These are phyloP conservation scores for Tremella mesenterica DNA, from an alignment of 768 basidiomycete species.

Conservation along the genomic window DNA sequence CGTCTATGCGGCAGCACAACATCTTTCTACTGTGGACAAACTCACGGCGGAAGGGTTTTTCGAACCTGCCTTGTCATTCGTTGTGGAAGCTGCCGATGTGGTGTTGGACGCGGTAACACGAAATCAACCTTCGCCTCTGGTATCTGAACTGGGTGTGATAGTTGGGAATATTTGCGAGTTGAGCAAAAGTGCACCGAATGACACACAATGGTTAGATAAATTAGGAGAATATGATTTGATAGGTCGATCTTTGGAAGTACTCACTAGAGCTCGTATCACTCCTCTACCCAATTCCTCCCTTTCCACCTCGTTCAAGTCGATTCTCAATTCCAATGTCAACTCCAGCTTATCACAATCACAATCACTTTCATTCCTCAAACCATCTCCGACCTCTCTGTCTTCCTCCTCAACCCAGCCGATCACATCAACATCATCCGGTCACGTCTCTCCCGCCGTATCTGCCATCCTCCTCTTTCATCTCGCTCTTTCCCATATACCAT, in stretches of 20 bases:
- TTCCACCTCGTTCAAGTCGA: too few relatives aligned
- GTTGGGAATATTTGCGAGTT: slow-evolving; percentile 29
- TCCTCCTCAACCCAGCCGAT: background rate
- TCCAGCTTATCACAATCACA: too few relatives aligned
- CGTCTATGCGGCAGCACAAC: slow-evolving; percentile 66
- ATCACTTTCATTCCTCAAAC: too few relatives aligned
- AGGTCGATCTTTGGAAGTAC: slow-evolving; percentile 62
- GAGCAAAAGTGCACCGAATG: slow-evolving; percentile 3
- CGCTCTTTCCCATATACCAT: slow-evolving; percentile 64
- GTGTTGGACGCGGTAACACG: slow-evolving; percentile 21
- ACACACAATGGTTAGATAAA: slow-evolving; percentile 65
- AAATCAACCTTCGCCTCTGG: background rate
- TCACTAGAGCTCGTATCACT: slow-evolving; percentile 54
- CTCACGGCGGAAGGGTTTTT: slow-evolving; percentile 56
- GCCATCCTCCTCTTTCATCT: slow-evolving; percentile 80
- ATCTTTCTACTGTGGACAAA: slow-evolving; percentile 23
- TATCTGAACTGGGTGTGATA: slow-evolving; percentile 21
- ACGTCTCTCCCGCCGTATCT: slow-evolving; percentile 59
- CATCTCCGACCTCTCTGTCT: background rate
- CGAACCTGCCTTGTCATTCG: slow-evolving; percentile 50
- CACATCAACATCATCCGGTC: slow-evolving; percentile 44
- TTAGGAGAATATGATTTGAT: slow-evolving; percentile 76
- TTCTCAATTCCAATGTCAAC: too few relatives aligned
- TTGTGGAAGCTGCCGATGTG: slow-evolving; percentile 48
- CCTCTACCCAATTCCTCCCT: too few relatives aligned